These are phyloP conservation scores for Coniochaeta prunicola DNA, from an alignment of 2,329 filamentous ascomycete species.

Conservation along the genomic window DNA sequence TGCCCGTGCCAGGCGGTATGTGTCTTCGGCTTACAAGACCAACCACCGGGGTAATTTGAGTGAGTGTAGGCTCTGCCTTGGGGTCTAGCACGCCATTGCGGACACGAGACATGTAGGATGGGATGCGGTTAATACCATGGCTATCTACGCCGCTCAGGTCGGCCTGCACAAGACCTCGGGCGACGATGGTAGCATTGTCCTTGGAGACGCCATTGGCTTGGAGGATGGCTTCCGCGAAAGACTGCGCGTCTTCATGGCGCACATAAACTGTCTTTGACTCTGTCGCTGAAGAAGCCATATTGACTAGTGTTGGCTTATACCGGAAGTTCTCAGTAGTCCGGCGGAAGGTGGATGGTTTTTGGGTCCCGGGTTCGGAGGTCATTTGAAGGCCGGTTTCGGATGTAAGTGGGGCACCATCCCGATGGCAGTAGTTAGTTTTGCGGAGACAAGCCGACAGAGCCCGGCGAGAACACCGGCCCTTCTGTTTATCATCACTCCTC, in stretches of 20 bases:
- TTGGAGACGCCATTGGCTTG: constrained; percentile 51
- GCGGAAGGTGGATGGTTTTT: background rate
- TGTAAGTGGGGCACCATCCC: background rate
- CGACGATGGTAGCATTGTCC: constrained; percentile 53
- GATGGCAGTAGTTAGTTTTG: background rate
- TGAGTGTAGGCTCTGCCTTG: constrained; percentile 48
- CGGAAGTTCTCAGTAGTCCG: background rate
- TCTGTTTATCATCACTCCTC: background rate
- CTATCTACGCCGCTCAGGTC: constrained; percentile 76
- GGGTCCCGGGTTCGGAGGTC: background rate
- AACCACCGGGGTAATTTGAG: constrained; percentile 61
- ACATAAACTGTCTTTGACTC: constrained; percentile 5
- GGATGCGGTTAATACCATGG: constrained; percentile 71
- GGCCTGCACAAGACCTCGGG: constrained; percentile 63
- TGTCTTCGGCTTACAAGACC: constrained; percentile 38
- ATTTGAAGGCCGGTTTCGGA: background rate
- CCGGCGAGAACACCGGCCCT: background rate
- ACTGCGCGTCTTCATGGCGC: constrained; percentile 15
- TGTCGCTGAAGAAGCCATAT: background rate
- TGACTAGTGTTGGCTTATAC: background rate
- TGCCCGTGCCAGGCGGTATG: background rate
- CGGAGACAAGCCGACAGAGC: background rate
- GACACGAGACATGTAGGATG: constrained; percentile 69
- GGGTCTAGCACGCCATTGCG: constrained; percentile 62
- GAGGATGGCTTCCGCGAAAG: constrained; percentile 48